Evolutionary conservation across 2,329 filamentous ascomycete species (phyloP).

Genomic region (Coniella vitis): DNA sequence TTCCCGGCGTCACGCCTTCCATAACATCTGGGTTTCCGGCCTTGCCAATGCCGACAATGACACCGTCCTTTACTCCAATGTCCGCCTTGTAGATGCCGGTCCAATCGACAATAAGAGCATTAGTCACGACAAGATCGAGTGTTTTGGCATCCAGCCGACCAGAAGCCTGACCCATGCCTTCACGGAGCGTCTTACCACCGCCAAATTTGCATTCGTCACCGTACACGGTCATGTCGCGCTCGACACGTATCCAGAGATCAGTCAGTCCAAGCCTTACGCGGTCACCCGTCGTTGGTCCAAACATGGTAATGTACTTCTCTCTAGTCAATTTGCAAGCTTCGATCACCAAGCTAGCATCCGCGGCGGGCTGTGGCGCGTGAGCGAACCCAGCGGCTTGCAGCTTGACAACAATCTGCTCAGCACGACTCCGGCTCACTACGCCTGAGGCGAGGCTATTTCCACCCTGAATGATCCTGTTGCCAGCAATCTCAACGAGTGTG

Average conservation of each 20-base stretch:
- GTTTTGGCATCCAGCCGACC: conserved; percentile 65
- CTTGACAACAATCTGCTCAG: conserved; percentile 58
- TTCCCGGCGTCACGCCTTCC: conserved; percentile 71
- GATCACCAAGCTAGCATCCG: conserved; percentile 45
- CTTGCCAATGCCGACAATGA: conserved; percentile 86
- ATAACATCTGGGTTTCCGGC: conserved; percentile 96
- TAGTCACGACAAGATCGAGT: conserved; percentile 80
- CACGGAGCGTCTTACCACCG: conserved; percentile 85
- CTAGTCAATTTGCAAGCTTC: conserved; percentile 66
- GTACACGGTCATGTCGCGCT: conserved; percentile 76
- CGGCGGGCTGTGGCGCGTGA: conserved; percentile 61
- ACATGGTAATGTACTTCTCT: conserved; percentile 77
- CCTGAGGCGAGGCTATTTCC: conserved; percentile 78
- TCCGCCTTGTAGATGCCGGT: conserved; percentile 94
- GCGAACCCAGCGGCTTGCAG: conserved; percentile 71
- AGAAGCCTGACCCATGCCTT: conserved; percentile 91
- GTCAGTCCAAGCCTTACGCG: conserved; percentile 74
- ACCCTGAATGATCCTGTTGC: conserved; percentile 70
- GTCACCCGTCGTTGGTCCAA: conserved; percentile 86
- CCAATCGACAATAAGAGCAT: conserved; percentile 86
- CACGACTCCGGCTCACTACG: conserved; percentile 55
- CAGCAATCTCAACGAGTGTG: conserved; percentile 80
- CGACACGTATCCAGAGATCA: conserved; percentile 84
- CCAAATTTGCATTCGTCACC: conserved; percentile 95
- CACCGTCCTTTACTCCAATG: conserved; percentile 82